These are phyloP conservation scores for Russula compacta DNA, from an alignment of 768 basidiomycete genomes.

Conservation along the genomic window DNA sequence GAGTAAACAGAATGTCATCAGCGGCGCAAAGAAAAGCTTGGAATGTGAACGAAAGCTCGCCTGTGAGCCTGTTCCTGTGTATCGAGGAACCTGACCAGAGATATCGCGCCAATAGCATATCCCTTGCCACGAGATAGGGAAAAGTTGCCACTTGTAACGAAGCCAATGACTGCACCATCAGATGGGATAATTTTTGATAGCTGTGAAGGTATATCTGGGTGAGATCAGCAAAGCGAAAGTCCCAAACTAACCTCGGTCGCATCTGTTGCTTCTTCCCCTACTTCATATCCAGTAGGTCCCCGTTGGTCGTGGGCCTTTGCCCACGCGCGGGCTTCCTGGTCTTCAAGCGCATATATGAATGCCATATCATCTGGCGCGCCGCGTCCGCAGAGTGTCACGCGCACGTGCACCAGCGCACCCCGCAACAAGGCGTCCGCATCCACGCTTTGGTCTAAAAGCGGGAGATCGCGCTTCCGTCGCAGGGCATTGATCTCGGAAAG, in stretches of 20 bases:
- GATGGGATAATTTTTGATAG: slow-evolving; percentile 37
- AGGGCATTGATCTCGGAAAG: slow-evolving; percentile 48
- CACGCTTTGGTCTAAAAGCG: slow-evolving; percentile 28
- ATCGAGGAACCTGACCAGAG: slow-evolving; percentile 44
- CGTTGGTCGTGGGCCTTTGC: slow-evolving; percentile 27
- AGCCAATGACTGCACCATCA: slow-evolving; percentile 55
- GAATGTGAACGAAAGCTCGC: slow-evolving; percentile 22
- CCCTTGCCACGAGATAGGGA: slow-evolving; percentile 75
- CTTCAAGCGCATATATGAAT: slow-evolving; percentile 54
- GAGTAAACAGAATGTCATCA: neutral
- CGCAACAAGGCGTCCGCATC: slow-evolving; percentile 41
- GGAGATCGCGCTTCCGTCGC: slow-evolving; percentile 45
- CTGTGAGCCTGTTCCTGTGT: slow-evolving; percentile 42
- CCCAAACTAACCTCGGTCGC: slow-evolving; percentile 27
- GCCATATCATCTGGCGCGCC: slow-evolving; percentile 73
- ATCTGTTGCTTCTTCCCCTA: slow-evolving; percentile 20
- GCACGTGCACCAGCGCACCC: slow-evolving; percentile 60
- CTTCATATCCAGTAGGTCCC: slow-evolving; percentile 17
- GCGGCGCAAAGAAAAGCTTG: neutral
- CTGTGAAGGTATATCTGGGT: slow-evolving; percentile 27
- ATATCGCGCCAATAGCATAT: slow-evolving; percentile 65
- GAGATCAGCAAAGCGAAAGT: neutral
- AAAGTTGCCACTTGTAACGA: slow-evolving; percentile 75
- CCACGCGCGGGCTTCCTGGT: slow-evolving; percentile 45
- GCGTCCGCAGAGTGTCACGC: slow-evolving; percentile 48